Evolutionary conservation across 2,329 filamentous ascomycete species (phyloP).

Genomic region (Fusarium zealandicum): DNA sequence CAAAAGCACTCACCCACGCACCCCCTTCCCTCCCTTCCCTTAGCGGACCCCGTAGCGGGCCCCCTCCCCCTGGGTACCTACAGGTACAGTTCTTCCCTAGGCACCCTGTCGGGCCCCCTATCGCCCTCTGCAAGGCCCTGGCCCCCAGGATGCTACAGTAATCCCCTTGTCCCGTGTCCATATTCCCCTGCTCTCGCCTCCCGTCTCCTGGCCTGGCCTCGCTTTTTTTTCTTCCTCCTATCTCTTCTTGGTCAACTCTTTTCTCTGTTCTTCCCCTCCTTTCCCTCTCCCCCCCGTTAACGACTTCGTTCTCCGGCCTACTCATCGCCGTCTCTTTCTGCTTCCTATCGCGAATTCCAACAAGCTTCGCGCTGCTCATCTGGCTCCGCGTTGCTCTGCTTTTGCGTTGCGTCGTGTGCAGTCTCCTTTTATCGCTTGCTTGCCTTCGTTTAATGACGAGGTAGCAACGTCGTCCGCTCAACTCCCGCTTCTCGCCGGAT

Average conservation of each 20-base stretch:
- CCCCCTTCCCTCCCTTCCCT: conserved; percentile 26
- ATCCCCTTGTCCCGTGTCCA: conserved; percentile 42
- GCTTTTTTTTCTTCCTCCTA: conserved; percentile 37
- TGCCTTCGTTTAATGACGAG: conserved; percentile 37
- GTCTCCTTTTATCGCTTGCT: conserved; percentile 23
- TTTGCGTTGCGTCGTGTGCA: conserved; percentile 33
- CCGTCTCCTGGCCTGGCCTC: conserved; percentile 39
- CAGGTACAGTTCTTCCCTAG: conserved; percentile 13
- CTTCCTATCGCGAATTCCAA: conserved; percentile 29
- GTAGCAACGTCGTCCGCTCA: conserved; percentile 28
- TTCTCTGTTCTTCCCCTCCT: conserved; percentile 36
- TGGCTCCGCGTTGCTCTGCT: conserved; percentile 30
- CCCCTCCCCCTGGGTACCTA: conserved; percentile 15
- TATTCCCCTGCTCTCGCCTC: conserved; percentile 41
- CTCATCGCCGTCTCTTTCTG: conserved; percentile 34
- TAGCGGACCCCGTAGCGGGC: conserved; percentile 36
- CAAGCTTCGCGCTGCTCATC: conserved; percentile 32
- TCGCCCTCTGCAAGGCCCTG: conserved; percentile 40
- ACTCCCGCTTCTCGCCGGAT: conserved; percentile 30
- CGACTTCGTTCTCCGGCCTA: conserved; percentile 40
- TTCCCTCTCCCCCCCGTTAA: conserved; percentile 39
- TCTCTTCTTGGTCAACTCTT: conserved; percentile 39
- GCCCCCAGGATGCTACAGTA: conserved; percentile 27
- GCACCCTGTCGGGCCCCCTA: conserved; percentile 38
- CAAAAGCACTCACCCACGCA: neutral